Percentiles rank a stretch among this genome's conserved stretches.
phyloP scores from a whole-genome alignment of 768 basidiomycete genomes.

The Boletus coccyginus region DNA sequence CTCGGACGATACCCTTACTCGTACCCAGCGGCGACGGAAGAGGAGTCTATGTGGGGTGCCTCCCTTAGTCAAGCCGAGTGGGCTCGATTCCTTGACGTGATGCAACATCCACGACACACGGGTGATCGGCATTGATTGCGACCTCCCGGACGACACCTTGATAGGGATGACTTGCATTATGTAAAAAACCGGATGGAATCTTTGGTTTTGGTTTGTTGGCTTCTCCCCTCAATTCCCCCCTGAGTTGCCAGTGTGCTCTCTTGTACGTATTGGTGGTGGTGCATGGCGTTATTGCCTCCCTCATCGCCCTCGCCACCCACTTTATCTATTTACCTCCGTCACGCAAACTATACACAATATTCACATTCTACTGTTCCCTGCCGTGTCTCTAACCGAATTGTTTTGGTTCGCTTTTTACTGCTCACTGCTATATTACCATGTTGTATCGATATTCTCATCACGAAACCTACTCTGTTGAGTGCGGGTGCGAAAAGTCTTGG shows the following conservation, averaged over 20 bases:
- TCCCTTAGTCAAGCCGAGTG: conserved; percentile 78
- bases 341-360: conserved; percentile 19
- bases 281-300: conserved; percentile 12
- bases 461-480: background rate
- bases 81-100: conserved; percentile 61
- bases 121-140: conserved; percentile 26
- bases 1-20: conserved; percentile 30
- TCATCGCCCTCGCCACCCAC: conserved; percentile 3
- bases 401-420: conserved; percentile 1
- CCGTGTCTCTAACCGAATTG: conserved; percentile 11
- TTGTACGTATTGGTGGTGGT: conserved; percentile 27
- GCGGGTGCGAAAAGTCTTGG: background rate
- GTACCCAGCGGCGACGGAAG: conserved; percentile 50
- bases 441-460: conserved; percentile 15
- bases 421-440: conserved; percentile 18
- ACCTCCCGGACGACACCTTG: conserved; percentile 7
- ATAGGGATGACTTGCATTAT: conserved; percentile 19
- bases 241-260: conserved; percentile 15
- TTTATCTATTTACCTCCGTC: conserved; percentile 13
- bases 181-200: conserved; percentile 29
- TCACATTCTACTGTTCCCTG: conserved; percentile 15
- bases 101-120: conserved; percentile 45
- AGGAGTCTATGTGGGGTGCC: conserved; percentile 71
- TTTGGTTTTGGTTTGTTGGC: conserved; percentile 20
- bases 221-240: conserved; percentile 7